Evolutionary conservation across 139 green algal genomes (phyloP), one percentile per base, ranked within the genome.

Genomic region (Picochlorum sp.): DNA sequence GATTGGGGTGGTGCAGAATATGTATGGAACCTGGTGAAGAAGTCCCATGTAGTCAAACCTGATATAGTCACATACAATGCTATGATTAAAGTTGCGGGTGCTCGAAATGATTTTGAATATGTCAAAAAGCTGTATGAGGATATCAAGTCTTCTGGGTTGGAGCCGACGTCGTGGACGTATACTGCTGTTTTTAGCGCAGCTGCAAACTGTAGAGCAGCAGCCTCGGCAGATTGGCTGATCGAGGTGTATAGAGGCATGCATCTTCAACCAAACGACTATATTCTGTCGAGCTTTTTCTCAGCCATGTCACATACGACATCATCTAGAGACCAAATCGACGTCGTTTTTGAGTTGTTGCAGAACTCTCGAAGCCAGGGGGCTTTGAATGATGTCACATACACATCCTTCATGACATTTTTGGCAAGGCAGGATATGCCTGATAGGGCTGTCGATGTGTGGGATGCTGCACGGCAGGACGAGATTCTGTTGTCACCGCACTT

Each of bases 51-150:
- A 23, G 34, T 85, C 9, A 3, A 15, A 7, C 67, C 67, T 0
- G 80, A 85, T 61, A 16, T 61, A 18, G 65, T 85, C 13, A 83
- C 78, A 20, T 79, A 69, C 54, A 83, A 81, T 61, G 52, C 58
- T 6, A 60, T 85, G 16, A 79, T 85, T 37, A 79, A 79, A 61
- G 58, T 44, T 11, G 37, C 65, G 24, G 73, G 65, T 0, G 38
- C n/a, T 1, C 37, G 44, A 26, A 28, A 44, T 15, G 34, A 61
- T 23, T 50, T 81, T 52, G 16, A 16, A 0, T 51, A 68, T 23
- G 73, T 75, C 5, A 14, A 32, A 23, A 28, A 37, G n/a, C n/a
- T 70, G 21, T 66, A 63, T 15, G 34, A 41, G 6, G 72, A 80
- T 32, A 54, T 81, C 52, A 14, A 28, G 9, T n/a, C 18, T 9